These are phyloP conservation scores for Tillandsia leiboldiana DNA, from an alignment of 176 grass and related monocot species.

Conservation along the genomic window DNA sequence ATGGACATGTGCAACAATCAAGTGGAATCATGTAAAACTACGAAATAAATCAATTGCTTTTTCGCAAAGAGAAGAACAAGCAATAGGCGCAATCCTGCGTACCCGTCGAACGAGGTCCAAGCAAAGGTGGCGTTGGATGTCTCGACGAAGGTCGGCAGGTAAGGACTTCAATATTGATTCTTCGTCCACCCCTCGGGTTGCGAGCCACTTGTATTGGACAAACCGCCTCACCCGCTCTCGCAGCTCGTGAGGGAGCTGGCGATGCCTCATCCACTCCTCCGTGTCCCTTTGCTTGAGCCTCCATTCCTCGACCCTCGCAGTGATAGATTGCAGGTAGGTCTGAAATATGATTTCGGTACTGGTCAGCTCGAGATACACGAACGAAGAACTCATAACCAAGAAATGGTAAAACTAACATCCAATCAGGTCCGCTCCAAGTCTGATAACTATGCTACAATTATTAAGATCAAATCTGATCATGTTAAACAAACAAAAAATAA, in stretches of 20 bases:
- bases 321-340: slow-evolving; percentile 73
- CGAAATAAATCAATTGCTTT: too few species aligned
- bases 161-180: slow-evolving; percentile 35
- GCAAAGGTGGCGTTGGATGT: slow-evolving; percentile 73
- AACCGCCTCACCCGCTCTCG: slow-evolving; percentile 46
- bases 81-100: background rate
- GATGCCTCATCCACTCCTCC: slow-evolving; percentile 73
- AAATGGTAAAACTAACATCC: too few species aligned
- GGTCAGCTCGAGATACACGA: too few species aligned
- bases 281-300: slow-evolving; percentile 47
- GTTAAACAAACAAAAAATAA: too few species aligned
- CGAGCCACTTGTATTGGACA: slow-evolving; percentile 75
- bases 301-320: slow-evolving; percentile 55
- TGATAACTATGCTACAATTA: too few species aligned
- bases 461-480: too few species aligned
- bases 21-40: too few species aligned
- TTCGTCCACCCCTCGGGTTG: slow-evolving; percentile 65
- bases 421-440: too few species aligned
- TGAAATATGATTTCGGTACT: slow-evolving; percentile 8
- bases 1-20: too few species aligned
- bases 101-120: slow-evolving; percentile 46
- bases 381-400: too few species aligned
- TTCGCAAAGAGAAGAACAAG: too few species aligned
- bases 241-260: slow-evolving; percentile 44
- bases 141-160: slow-evolving; percentile 50